Conservation (phyloP, 202 grass and related monocot species). For the Bolboschoenoplectus hybrid region DNA sequence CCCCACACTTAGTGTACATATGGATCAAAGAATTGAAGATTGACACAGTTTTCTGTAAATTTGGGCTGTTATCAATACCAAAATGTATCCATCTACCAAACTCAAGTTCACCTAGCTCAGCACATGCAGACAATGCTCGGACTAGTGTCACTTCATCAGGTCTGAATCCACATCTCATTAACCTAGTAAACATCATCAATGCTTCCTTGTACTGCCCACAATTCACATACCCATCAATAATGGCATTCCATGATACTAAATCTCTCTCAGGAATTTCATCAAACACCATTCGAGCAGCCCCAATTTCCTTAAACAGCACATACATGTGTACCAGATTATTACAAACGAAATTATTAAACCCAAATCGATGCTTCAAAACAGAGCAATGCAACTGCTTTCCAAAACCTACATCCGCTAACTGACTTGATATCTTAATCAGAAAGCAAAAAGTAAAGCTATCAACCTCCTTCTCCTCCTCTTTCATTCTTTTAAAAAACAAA, state of each 20-base stretch:
- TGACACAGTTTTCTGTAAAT: constrained; percentile 48
- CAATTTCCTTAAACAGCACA: constrained; percentile 51
- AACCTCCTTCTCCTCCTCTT: constrained; percentile 23
- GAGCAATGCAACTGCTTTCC: constrained; percentile 41
- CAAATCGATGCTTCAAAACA: constrained; percentile 35
- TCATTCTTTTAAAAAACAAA: constrained; percentile 36
- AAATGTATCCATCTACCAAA: constrained; percentile 80
- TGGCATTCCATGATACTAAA: constrained; percentile 65
- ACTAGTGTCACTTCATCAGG: constrained; percentile 53
- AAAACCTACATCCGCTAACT: constrained; percentile 16
- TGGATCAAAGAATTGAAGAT: constrained; percentile 65
- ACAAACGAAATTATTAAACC: constrained; percentile 40
- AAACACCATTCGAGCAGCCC: constrained; percentile 45
- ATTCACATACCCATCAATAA: constrained; percentile 61
- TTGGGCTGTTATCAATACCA: constrained; percentile 65
- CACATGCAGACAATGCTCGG: constrained; percentile 56
- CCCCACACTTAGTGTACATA: constrained; percentile 73
- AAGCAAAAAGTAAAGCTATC: constrained; percentile 45
- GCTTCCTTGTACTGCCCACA: constrained; percentile 57
- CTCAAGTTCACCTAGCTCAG: constrained; percentile 65
- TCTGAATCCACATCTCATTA: constrained; percentile 46
- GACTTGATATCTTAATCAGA: constrained; percentile 38
- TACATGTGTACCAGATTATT: constrained; percentile 73
- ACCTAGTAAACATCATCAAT: constrained; percentile 57
- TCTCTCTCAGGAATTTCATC: constrained; percentile 62